Base-by-base conservation (phyloP, 163 green algal genomes). In the Scenedesmus sp. region DNA sequence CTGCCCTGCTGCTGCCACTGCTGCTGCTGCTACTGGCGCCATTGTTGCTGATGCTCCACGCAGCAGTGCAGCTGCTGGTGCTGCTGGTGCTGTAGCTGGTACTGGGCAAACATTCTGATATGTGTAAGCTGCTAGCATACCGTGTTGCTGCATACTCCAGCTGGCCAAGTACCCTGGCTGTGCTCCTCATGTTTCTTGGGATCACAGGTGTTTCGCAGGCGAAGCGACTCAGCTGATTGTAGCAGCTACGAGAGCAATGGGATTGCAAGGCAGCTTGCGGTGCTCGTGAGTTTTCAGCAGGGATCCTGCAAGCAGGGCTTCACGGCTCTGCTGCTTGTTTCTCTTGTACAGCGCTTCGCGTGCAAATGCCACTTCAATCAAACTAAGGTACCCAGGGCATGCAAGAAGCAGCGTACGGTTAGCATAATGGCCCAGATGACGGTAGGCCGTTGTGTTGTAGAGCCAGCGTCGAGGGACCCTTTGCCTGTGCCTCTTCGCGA, bases 81-180 rank as follows among this genome's bases (percentile, higher is more conserved):
- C n/a, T 42, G 81, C 30, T 43, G 16, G n/a, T 76, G 30, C 3
- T 43, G 20, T 80, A 90, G 91, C 83, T 90, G 37, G 73, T 88
- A 79, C 84, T 83, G 13, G 89, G 83, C 24, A 76, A 22, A n/a
- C 89, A 82, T 7, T 87, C 73, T 13, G 80, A 56, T 30, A 82
- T 24, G 33, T 88, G 65, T 12, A 35, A 61, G 88, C 61, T 88
- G 83, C 83, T 24, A n/a, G 42, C 24, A 33, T 26, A 76, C 9
- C 51, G 81, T 5, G 44, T 37, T 33, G 51, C 53, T 37, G 37
- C 51, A 1, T 30, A 5, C 15, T 87, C 82, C 5, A 87, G 53
- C 51, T 87, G 82, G 33, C 30, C 33, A 24, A 87, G 82, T 30
- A 87, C 35, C 53, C 82, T 40, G 24, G 16, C 30, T 78, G 51